A percentile compares a stretch with the other conserved stretches of the same genome.
Conservation (phyloP, 768 basidiomycete genomes). For the Multifurca ochricompacta region DNA sequence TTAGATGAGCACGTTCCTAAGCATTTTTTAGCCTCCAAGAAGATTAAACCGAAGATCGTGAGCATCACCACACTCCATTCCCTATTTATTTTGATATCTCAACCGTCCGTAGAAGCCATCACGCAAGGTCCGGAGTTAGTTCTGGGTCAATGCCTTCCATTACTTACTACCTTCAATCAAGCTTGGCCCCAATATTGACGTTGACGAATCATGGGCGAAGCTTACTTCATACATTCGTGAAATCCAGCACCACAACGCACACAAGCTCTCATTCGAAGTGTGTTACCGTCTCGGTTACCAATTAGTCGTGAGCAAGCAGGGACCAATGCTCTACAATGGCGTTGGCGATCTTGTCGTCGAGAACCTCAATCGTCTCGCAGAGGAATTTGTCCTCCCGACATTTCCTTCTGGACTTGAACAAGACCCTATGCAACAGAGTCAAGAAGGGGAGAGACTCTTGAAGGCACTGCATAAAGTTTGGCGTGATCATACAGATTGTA, state of each 20-base stretch:
- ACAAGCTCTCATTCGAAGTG: slow-evolving; percentile 84
- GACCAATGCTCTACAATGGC: slow-evolving; percentile 81
- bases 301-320: slow-evolving; percentile 82
- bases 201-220: slow-evolving; percentile 76
- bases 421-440: slow-evolving; percentile 67
- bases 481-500: slow-evolving; percentile 88
- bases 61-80: slow-evolving; percentile 27
- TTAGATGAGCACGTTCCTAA: background rate
- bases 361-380: slow-evolving; percentile 75
- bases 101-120: slow-evolving; percentile 35
- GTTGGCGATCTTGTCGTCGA: slow-evolving; percentile 69
- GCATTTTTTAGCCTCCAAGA: slow-evolving; percentile 19
- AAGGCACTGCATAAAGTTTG: slow-evolving; percentile 80
- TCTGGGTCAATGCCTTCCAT: background rate
- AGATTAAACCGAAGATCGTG: slow-evolving; percentile 37
- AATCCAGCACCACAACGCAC: slow-evolving; percentile 92
- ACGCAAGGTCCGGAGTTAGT: slow-evolving; percentile 34
- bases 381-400: slow-evolving; percentile 65
- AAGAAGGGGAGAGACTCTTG: slow-evolving; percentile 79
- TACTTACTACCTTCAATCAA: slow-evolving; percentile 25
- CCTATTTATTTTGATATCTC: slow-evolving; percentile 11
- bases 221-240: slow-evolving; percentile 82
- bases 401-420: slow-evolving; percentile 67
- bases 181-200: slow-evolving; percentile 70
- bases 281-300: slow-evolving; percentile 93